Base-by-base conservation (phyloP, 352 stramenopile species). In the Pythium brachiatum region DNA sequence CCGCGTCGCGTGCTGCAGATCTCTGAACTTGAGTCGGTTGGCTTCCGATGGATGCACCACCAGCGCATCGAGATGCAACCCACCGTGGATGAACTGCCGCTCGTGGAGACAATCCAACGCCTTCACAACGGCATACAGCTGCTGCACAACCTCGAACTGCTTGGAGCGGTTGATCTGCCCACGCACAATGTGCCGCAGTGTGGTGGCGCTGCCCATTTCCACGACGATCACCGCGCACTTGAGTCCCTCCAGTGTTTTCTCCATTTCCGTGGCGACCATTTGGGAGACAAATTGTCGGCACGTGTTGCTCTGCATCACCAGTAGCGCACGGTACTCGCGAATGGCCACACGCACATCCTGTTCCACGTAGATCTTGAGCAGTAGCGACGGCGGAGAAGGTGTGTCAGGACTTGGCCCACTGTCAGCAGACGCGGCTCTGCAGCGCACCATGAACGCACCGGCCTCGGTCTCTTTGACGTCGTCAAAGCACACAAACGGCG, bases 311-410 rank as follows among this genome's bases (percentile, higher is more conserved):
- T 84, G 70, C 43, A 87, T 62, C 6, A 74, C 70, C 1, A 73
- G 72, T 6, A 90, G 68, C 9, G 80, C 75, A 23, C 78, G 79
- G 39, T 76, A 86, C 57, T 90, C 81, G 20, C 73, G 73, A 2
- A 71, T 75, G 9, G 75, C 78, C 23, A 82, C 57, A 46, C 75
- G 70, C 1, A 76, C 64, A 39, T 90, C 81, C 32, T 81, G 73
- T 47, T 88, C 75, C 21, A 84, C 68, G 60, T 83, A 90, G 32
- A 90, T 51, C 60, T 88, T 88, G 23, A 90, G 57, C 34, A 72
- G 6, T 15, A 66, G 31, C 16, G 39, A 32, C n/a, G 46, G 29
- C 7, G 41, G 62, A 20, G 81, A 58, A 1, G 34, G 31, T 11
- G 38, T 62, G 16, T 64, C 36, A 48, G 58, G 5, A 32, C 48